phyloP scores from a whole-genome alignment of 345 rosid genomes.

The Atalantia buxifolia region DNA sequence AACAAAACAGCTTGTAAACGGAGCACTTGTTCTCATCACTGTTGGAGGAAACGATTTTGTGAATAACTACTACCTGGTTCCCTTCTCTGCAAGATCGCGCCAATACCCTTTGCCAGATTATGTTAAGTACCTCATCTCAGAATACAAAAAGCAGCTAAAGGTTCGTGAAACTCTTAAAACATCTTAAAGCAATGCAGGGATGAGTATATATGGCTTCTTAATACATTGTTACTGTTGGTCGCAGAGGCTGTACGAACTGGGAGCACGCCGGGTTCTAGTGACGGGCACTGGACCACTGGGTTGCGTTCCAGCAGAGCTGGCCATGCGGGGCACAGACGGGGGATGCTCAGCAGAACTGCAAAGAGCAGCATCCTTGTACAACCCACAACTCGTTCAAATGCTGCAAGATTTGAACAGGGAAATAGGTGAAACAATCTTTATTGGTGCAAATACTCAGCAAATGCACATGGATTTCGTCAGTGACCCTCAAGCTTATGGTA shows the following conservation, averaged over 20 bases:
- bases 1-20: constrained; percentile 42
- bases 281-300: constrained; percentile 54
- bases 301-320: constrained; percentile 46
- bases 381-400: constrained; percentile 39
- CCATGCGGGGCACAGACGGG: constrained; percentile 26
- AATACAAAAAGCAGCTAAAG: constrained; percentile 35
- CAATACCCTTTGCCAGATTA: constrained; percentile 40
- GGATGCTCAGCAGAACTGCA: constrained; percentile 40
- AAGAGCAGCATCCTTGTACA: constrained; percentile 33
- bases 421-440: constrained; percentile 23
- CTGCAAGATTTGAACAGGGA: constrained; percentile 18
- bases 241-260: constrained; percentile 36
- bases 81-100: constrained; percentile 43
- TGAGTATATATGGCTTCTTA: background rate
- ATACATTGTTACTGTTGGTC: background rate
- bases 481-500: constrained; percentile 49
- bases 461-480: constrained; percentile 35
- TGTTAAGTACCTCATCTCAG: constrained; percentile 39
- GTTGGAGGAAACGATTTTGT: constrained; percentile 67
- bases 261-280: constrained; percentile 43
- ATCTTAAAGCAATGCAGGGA: background rate
- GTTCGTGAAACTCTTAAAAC: constrained; percentile 7
- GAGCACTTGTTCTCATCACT: constrained; percentile 44
- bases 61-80: constrained; percentile 52
- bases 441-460: constrained; percentile 29